Percentiles rank a stretch among this genome's conserved stretches.
Evolutionary conservation across 192 early-diverging fungal genomes (phyloP).

Genomic region (Podila epicladia): DNA sequence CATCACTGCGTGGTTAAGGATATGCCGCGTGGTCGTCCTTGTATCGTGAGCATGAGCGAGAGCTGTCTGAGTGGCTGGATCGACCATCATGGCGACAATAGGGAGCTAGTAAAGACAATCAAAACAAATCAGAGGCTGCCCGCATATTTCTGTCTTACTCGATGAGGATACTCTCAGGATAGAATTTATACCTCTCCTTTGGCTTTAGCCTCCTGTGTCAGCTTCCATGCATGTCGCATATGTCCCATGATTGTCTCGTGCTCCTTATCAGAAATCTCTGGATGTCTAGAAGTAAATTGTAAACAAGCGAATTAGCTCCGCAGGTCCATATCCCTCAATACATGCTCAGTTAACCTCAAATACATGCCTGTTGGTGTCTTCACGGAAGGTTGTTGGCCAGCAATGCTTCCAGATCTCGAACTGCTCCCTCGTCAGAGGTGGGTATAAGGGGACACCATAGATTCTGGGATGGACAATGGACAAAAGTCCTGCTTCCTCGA

Average conservation of each 20-base stretch:
- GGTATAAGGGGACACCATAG: slow-evolving; percentile 64
- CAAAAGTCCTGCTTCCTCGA: slow-evolving; percentile 32
- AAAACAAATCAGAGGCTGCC: too few relatives aligned
- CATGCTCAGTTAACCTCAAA: too few relatives aligned
- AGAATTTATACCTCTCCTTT: slow-evolving; percentile 47
- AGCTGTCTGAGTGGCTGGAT: slow-evolving; percentile 58
- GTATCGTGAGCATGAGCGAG: slow-evolving; percentile 62
- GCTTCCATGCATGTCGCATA: slow-evolving; percentile 42
- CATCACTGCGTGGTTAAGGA: slow-evolving; percentile 84
- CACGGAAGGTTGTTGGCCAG: slow-evolving; percentile 88
- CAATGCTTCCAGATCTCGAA: slow-evolving; percentile 79
- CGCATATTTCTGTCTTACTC: too few relatives aligned
- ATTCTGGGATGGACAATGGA: slow-evolving; percentile 34
- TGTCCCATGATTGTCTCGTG: slow-evolving; percentile 44
- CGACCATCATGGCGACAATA: slow-evolving; percentile 62
- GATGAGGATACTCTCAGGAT: neutral
- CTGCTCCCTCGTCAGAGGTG: slow-evolving; percentile 75
- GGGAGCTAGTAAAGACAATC: slow-evolving; percentile 22
- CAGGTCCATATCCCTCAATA: neutral
- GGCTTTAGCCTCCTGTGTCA: slow-evolving; percentile 23
- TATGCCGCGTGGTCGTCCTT: slow-evolving; percentile 60
- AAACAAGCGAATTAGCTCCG: neutral
- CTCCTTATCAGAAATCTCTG: slow-evolving; percentile 55
- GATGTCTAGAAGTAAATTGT: slow-evolving; percentile 22
- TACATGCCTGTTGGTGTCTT: slow-evolving; percentile 53